Percentiles rank a stretch among this genome's conserved stretches.
phyloP scores from a whole-genome alignment of 2,329 filamentous ascomycete species.

The Cytospora leucostoma region DNA sequence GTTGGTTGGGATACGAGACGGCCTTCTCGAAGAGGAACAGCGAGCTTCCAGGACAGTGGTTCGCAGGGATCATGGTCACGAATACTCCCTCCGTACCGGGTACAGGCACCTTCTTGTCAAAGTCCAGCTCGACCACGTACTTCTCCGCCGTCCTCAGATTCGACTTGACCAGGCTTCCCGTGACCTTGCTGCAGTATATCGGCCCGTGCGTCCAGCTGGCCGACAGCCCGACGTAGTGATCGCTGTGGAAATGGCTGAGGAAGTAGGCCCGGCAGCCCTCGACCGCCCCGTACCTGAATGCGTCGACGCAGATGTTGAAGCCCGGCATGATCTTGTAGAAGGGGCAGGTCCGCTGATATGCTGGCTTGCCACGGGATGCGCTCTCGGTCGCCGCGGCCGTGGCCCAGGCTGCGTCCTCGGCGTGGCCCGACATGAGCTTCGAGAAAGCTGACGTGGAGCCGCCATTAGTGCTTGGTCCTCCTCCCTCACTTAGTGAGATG shows the following conservation, averaged over 20 bases:
- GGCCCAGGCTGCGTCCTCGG: conserved; percentile 88
- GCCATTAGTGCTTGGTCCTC: conserved; percentile 27
- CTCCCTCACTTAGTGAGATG: conserved; percentile 55
- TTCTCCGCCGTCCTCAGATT: conserved; percentile 84
- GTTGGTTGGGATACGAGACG: conserved; percentile 42
- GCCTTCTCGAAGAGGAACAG: conserved; percentile 89
- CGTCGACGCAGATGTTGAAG: conserved; percentile 90
- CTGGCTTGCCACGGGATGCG: conserved; percentile 78
- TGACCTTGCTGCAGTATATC: conserved; percentile 94
- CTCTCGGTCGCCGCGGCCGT: conserved; percentile 78
- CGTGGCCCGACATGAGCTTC: conserved; percentile 89
- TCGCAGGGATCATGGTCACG: conserved; percentile 94
- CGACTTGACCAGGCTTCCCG: conserved; percentile 82
- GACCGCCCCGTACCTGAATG: conserved; percentile 92
- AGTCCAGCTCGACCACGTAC: conserved; percentile 83
- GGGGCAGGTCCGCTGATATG: conserved; percentile 87
- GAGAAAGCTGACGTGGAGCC: conserved; percentile 74
- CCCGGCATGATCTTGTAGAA: conserved; percentile 99
- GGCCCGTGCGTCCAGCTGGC: conserved; percentile 89
- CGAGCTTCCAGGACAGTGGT: conserved; percentile 94
- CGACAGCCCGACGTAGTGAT: conserved; percentile 92
- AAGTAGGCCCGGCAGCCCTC: conserved; percentile 94
- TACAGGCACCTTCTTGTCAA: conserved; percentile 76
- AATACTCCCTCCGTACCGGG: conserved; percentile 79
- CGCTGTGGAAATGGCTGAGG: conserved; percentile 95